phyloP scores from a whole-genome alignment of 805 yeast genomes.

The Metschnikowia bowlesiae region DNA sequence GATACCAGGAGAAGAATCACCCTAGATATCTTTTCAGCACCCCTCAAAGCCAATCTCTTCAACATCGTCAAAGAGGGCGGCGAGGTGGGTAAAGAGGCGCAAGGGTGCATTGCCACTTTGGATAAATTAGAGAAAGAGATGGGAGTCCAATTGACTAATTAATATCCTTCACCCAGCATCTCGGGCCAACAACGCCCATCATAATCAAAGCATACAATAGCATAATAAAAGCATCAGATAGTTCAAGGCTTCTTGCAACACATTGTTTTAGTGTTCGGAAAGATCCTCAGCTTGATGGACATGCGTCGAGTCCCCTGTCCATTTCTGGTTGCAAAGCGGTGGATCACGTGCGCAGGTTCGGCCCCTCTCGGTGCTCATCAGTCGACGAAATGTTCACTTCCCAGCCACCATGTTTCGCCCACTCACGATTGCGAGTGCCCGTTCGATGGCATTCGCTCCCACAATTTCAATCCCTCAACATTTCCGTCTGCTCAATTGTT shows the following conservation, averaged over 20 bases:
- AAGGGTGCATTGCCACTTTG: constrained; percentile 20
- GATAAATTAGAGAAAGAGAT: constrained; percentile 7
- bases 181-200: not conserved
- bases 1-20: constrained; percentile 52
- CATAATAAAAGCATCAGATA: no score
- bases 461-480: not conserved
- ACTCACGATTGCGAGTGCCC: not conserved
- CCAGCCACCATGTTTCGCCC: not conserved
- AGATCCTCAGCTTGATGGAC: not conserved
- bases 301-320: not conserved
- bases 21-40: constrained; percentile 47
- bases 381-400: not conserved
- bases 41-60: constrained; percentile 47
- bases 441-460: not conserved
- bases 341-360: constrained; percentile 1
- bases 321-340: not conserved
- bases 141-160: not conserved
- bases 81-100: constrained; percentile 54
- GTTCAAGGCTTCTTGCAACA: no score
- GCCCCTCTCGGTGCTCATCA: not conserved
- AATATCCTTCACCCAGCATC: not conserved
- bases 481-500: not conserved
- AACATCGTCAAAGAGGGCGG: constrained; percentile 66
- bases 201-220: not conserved
- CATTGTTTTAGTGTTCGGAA: no score